Conservation (phyloP, 2,329 filamentous ascomycete species). For the Alternaria gaisen region DNA sequence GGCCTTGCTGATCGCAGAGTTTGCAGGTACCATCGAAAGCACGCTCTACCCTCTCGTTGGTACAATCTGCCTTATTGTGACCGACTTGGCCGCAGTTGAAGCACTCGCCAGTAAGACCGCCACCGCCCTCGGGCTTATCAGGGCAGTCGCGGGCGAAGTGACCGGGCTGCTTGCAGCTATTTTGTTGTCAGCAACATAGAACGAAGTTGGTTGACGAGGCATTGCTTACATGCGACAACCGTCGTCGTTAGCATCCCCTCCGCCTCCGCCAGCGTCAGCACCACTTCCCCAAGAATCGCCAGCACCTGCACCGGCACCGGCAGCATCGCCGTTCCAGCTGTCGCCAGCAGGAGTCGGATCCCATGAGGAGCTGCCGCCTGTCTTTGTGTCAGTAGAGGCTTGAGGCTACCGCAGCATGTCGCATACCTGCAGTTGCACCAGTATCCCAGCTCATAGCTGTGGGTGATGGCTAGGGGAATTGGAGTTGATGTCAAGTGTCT, state of each 20-base stretch:
- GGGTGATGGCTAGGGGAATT: background rate
- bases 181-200: constrained; percentile 36
- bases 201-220: background rate
- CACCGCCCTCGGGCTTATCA: constrained; percentile 49
- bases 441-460: constrained; percentile 35
- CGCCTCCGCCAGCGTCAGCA: constrained; percentile 16
- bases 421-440: constrained; percentile 22
- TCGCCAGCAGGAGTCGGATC: constrained; percentile 13
- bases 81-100: constrained; percentile 69
- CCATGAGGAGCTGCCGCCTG: constrained; percentile 26
- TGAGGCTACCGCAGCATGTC: constrained; percentile 7
- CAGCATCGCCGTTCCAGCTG: constrained; percentile 1
- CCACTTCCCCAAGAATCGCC: constrained; percentile 31
- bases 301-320: constrained; percentile 9
- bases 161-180: constrained; percentile 54
- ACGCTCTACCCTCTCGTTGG: constrained; percentile 63
- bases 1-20: constrained; percentile 61
- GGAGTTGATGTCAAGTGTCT: background rate
- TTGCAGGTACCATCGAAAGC: constrained; percentile 66
- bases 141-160: constrained; percentile 62
- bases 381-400: constrained; percentile 13
- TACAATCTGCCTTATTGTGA: constrained; percentile 70
- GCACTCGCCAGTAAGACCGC: constrained; percentile 58
- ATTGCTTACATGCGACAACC: constrained; percentile 54
- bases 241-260: constrained; percentile 40